Percentiles rank a stretch among this genome's conserved stretches.
These are phyloP conservation scores for Penicillium nordicum DNA, from an alignment of 2,329 filamentous ascomycete species.

Conservation along the genomic window DNA sequence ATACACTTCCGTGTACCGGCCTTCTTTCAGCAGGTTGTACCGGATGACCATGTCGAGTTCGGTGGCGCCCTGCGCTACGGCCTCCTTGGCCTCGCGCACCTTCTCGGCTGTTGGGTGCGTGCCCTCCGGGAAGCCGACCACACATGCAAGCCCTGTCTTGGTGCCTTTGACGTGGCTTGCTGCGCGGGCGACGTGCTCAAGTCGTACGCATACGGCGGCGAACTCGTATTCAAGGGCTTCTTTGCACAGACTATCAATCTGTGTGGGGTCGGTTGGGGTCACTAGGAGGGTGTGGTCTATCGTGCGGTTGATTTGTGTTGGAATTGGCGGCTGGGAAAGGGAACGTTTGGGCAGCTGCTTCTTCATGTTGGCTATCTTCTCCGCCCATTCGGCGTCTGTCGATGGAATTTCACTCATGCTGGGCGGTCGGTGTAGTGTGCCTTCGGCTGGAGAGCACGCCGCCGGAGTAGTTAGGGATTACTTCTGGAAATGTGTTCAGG, in stretches of 20 bases:
- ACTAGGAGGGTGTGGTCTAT: slow-evolving; percentile 46
- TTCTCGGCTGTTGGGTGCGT: slow-evolving; percentile 52
- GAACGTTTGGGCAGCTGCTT: slow-evolving; percentile 25
- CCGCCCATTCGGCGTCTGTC: slow-evolving; percentile 35
- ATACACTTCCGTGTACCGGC: slow-evolving; percentile 50
- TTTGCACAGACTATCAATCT: slow-evolving; percentile 54
- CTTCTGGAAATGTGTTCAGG: neutral
- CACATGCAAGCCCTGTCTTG: slow-evolving; percentile 53
- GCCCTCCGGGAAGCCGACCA: slow-evolving; percentile 60
- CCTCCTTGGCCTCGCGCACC: slow-evolving; percentile 50
- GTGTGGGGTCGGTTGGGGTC: slow-evolving; percentile 43
- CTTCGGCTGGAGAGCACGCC: neutral
- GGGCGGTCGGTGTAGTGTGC: neutral
- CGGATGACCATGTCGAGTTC: slow-evolving; percentile 62
- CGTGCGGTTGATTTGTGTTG: slow-evolving; percentile 30
- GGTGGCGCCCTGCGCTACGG: slow-evolving; percentile 49
- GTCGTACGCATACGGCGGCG: slow-evolving; percentile 56
- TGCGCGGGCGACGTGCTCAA: slow-evolving; percentile 51
- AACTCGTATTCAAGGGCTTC: slow-evolving; percentile 50
- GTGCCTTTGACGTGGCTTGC: slow-evolving; percentile 45
- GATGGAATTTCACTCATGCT: slow-evolving; percentile 27
- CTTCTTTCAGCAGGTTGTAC: slow-evolving; percentile 45
- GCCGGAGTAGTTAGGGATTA: neutral
- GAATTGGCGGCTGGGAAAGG: slow-evolving; percentile 24
- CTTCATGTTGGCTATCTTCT: slow-evolving; percentile 27